Conservation (phyloP, 345 rosid species). For the Bruguiera gymnorhiza region DNA sequence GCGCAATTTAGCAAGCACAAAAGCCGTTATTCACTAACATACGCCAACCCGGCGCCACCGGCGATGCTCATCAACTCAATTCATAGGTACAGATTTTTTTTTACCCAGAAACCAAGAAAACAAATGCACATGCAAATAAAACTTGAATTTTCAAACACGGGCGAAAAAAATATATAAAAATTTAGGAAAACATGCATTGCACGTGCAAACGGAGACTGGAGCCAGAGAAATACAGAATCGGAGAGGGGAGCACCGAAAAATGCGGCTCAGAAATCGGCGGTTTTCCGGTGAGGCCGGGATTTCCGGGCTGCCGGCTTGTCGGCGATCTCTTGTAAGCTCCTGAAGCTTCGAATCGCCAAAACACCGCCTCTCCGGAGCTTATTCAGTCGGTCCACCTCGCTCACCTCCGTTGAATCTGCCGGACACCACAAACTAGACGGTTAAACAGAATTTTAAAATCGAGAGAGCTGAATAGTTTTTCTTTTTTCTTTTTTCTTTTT, state of each 20-base stretch:
- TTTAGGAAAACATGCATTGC: neutral
- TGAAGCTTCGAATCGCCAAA: slow-evolving; percentile 57
- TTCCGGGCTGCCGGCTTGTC: slow-evolving; percentile 27
- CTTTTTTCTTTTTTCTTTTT: neutral
- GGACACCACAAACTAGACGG: neutral
- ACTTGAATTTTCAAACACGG: no score
- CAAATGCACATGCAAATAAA: no score
- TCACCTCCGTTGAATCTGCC: slow-evolving; percentile 38
- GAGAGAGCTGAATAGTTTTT: neutral
- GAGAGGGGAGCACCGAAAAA: neutral
- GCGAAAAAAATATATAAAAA: no score
- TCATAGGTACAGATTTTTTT: no score
- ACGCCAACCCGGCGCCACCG: neutral
- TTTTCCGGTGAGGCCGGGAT: slow-evolving; percentile 61
- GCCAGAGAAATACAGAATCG: neutral
- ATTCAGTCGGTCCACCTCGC: slow-evolving; percentile 29
- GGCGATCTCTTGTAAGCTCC: slow-evolving; percentile 56
- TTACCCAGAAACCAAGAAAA: no score
- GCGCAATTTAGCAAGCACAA: slow-evolving; percentile 18
- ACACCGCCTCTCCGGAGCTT: slow-evolving; percentile 44
- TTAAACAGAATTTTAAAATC: neutral
- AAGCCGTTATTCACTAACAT: slow-evolving; percentile 9
- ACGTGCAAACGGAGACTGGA: neutral
- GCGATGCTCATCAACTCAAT: no score
- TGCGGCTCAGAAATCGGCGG: slow-evolving; percentile 52